Conservation (phyloP, 2,329 filamentous ascomycete genomes). For the Alternaria longipes region DNA sequence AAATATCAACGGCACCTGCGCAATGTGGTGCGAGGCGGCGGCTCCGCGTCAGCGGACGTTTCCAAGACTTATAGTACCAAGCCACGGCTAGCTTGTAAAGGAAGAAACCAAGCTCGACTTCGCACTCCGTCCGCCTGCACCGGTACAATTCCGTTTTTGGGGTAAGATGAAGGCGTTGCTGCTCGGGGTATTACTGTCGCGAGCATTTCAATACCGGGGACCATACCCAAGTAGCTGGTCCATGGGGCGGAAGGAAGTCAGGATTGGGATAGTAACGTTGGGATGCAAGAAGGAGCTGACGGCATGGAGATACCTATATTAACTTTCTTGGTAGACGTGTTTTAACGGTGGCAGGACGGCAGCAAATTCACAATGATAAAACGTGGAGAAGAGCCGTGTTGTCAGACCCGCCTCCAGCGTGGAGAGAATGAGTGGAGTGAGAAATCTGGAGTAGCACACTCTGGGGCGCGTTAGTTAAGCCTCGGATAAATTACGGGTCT, state of each 20-base stretch:
- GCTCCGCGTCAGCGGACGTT: slow-evolving; percentile 4
- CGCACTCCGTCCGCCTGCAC: slow-evolving; percentile 22
- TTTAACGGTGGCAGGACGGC: neutral
- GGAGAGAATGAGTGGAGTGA: slow-evolving; percentile 1
- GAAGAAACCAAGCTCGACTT: slow-evolving; percentile 20
- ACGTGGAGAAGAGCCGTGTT: neutral
- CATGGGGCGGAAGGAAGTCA: slow-evolving; percentile 1
- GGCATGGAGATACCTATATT: neutral
- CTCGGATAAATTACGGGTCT: slow-evolving; percentile 7
- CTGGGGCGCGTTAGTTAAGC: neutral
- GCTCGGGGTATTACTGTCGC: slow-evolving; percentile 25
- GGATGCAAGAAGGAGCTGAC: neutral
- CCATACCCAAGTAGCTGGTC: neutral
- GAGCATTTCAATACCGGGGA: slow-evolving; percentile 3
- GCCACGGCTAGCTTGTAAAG: slow-evolving; percentile 11
- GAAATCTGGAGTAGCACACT: slow-evolving; percentile 2
- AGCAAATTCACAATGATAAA: neutral
- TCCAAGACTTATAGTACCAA: neutral
- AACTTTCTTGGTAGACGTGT: neutral
- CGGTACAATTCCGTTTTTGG: neutral
- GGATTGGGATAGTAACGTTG: neutral
- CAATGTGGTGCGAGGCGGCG: neutral
- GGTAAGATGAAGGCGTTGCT: neutral
- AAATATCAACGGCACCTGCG: neutral
- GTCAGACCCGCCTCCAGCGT: neutral